A percentile compares a stretch with the other conserved stretches of the same genome.
Conservation (phyloP, 2,329 filamentous ascomycete genomes). For the Penicillium nordicum region DNA sequence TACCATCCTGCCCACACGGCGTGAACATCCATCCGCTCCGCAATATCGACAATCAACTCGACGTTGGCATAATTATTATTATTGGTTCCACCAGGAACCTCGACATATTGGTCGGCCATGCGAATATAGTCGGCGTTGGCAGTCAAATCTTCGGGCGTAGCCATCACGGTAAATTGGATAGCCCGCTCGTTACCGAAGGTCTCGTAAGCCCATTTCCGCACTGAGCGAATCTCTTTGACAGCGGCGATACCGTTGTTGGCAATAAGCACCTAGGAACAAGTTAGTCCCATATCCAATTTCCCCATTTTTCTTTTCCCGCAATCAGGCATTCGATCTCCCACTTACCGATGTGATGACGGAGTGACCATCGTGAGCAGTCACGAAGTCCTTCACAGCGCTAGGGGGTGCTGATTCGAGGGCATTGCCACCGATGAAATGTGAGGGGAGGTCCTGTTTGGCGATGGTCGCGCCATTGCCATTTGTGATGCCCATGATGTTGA, state of each 20-base stretch:
- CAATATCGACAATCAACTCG: constrained; percentile 96
- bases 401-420: constrained; percentile 74
- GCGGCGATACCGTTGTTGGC: constrained; percentile 99
- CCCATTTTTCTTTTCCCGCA: no score
- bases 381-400: constrained; percentile 94
- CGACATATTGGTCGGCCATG: constrained; percentile 99
- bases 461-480: constrained; percentile 62
- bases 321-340: background rate
- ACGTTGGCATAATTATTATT: constrained; percentile 99
- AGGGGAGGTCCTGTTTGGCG: constrained; percentile 75
- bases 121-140: constrained; percentile 99
- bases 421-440: constrained; percentile 97
- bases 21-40: constrained; percentile 97
- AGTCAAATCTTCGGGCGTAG: constrained; percentile 92
- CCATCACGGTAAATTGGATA: constrained; percentile 99
- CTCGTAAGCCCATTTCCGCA: constrained; percentile 99
- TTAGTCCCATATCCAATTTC: constrained; percentile 10
- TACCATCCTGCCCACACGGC: constrained; percentile 99
- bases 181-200: constrained; percentile 97
- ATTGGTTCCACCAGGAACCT: constrained; percentile 97
- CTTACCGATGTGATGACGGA: constrained; percentile 95
- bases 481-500: constrained; percentile 38
- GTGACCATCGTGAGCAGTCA: constrained; percentile 82
- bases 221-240: constrained; percentile 98
- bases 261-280: constrained; percentile 76